phyloP scores from a whole-genome alignment of 1,139 yeast species.

The Taphrina pruni region DNA sequence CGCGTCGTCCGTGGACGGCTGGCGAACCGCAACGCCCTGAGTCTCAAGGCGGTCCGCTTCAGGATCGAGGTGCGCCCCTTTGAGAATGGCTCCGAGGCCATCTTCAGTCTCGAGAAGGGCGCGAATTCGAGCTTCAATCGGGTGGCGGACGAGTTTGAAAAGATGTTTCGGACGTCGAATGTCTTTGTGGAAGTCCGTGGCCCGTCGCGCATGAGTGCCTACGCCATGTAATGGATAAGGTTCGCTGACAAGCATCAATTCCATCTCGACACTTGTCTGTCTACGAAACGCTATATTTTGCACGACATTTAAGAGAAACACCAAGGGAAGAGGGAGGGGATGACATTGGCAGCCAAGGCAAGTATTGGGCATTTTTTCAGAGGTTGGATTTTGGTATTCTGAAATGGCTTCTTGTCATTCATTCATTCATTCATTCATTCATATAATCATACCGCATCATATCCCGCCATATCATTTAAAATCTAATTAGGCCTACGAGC shows the following conservation, averaged over 20 bases:
- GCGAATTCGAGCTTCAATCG: constrained; percentile 36
- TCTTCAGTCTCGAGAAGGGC: constrained; percentile 43
- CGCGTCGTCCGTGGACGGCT: constrained; percentile 41
- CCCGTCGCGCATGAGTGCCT: constrained; percentile 19
- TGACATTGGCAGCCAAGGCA: background rate
- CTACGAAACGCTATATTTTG: too few relatives aligned
- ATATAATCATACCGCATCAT: too few relatives aligned
- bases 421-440: background rate
- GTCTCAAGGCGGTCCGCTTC: constrained; percentile 43
- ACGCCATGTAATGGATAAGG: constrained; percentile 1
- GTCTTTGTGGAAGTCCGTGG: constrained; percentile 21
- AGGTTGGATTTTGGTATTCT: too few relatives aligned
- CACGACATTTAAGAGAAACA: too few relatives aligned
- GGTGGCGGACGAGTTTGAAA: constrained; percentile 37
- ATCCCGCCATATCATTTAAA: too few relatives aligned
- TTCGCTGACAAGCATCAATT: background rate
- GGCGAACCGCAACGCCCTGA: constrained; percentile 40
- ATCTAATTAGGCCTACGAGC: too few relatives aligned
- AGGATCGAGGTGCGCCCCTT: constrained; percentile 28
- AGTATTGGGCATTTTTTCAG: too few relatives aligned
- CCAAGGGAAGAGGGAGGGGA: background rate
- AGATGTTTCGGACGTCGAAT: constrained; percentile 6
- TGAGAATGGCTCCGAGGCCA: constrained; percentile 36
- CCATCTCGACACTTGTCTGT: background rate
- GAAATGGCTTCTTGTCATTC: background rate